phyloP scores from a whole-genome alignment of 2,329 filamentous ascomycete species.

The Sporothrix curviconia region DNA sequence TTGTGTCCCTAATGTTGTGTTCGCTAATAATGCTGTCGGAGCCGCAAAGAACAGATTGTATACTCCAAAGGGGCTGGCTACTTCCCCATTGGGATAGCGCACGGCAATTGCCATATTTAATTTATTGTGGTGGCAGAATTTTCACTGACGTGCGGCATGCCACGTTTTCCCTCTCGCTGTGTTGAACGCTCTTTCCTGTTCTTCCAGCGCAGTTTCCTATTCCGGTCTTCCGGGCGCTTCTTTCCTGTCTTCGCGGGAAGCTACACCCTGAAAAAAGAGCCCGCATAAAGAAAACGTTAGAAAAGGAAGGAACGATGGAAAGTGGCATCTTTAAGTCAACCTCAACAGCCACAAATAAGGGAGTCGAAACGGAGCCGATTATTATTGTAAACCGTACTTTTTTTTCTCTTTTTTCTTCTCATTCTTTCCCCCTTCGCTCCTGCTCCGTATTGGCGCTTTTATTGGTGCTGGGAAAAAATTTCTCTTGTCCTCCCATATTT shows the following conservation, averaged over 20 bases:
- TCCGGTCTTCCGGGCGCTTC: constrained; percentile 6
- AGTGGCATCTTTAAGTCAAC: background rate
- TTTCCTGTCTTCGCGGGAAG: too few relatives aligned
- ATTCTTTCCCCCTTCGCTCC: too few relatives aligned
- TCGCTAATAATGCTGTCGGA: too few relatives aligned
- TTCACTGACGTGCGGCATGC: background rate
- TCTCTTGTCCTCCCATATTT: background rate
- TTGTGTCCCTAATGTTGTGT: too few relatives aligned
- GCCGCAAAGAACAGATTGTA: background rate
- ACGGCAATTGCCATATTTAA: constrained; percentile 3
- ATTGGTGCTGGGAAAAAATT: background rate
- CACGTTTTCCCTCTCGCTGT: background rate
- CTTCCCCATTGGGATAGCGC: constrained; percentile 5
- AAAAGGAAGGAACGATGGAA: background rate
- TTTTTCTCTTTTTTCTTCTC: background rate
- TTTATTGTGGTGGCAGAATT: constrained; percentile 2
- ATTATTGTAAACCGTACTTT: background rate
- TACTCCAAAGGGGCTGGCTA: too few relatives aligned
- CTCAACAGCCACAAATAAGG: too few relatives aligned
- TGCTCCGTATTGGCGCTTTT: too few relatives aligned
- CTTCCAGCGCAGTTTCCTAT: background rate
- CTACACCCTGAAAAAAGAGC: too few relatives aligned
- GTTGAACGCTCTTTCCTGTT: background rate
- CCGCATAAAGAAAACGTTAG: background rate
- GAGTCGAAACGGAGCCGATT: background rate